phyloP scores from a whole-genome alignment of 2,329 filamentous ascomycete species.

The Trichoderma harzianum region DNA sequence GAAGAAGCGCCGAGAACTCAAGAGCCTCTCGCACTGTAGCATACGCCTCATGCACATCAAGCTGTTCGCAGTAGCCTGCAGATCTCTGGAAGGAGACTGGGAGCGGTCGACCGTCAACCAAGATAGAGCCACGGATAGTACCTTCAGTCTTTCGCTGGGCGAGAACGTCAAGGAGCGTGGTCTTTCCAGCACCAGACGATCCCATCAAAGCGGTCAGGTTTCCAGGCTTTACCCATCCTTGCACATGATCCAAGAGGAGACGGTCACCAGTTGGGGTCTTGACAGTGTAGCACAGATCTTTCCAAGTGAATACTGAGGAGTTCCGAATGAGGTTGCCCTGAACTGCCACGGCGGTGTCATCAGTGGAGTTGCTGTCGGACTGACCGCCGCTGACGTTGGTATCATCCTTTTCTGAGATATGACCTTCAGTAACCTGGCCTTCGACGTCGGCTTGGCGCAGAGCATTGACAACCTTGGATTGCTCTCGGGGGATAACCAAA shows the following conservation, averaged over 20 bases:
- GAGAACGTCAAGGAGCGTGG: conserved; percentile 77
- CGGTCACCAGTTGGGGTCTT: conserved; percentile 59
- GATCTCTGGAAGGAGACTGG: conserved; percentile 75
- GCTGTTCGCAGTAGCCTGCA: conserved; percentile 77
- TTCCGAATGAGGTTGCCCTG: conserved; percentile 51
- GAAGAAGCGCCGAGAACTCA: conserved; percentile 62
- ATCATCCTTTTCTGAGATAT: conserved; percentile 27
- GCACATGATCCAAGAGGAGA: conserved; percentile 71
- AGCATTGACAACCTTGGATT: conserved; percentile 37
- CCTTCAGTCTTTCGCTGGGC: conserved; percentile 78
- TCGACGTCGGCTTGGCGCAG: conserved; percentile 48
- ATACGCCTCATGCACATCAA: conserved; percentile 71
- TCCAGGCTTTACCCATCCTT: conserved; percentile 80
- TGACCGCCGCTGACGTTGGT: not conserved
- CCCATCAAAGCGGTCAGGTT: conserved; percentile 79
- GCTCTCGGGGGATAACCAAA: conserved; percentile 61
- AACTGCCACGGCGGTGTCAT: conserved; percentile 23
- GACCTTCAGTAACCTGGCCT: conserved; percentile 41
- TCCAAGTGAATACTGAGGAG: conserved; percentile 71
- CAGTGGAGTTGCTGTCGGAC: conserved; percentile 4
- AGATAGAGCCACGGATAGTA: conserved; percentile 68
- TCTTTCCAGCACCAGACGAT: conserved; percentile 79
- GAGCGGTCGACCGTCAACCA: conserved; percentile 70
- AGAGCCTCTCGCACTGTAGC: conserved; percentile 66
- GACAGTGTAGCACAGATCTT: conserved; percentile 67